A percentile compares a stretch with the other conserved stretches of the same genome.
Evolutionary conservation across 306 rosid genomes (phyloP).

Genomic region (Prunus fruticosa): DNA sequence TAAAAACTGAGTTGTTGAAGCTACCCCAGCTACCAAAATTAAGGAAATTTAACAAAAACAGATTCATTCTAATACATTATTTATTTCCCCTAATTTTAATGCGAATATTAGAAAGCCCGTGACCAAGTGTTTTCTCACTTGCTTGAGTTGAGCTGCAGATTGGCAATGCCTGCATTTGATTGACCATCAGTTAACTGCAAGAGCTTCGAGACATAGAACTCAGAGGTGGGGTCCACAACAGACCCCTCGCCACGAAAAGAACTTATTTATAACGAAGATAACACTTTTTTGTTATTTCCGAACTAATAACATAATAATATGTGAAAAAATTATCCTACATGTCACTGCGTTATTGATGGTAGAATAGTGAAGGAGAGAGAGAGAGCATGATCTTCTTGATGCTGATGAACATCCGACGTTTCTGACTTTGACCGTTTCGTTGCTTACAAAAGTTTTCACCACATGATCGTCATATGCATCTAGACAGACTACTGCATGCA

Average conservation of each 20-base stretch:
- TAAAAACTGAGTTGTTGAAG: too few species aligned
- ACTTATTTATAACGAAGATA: too few species aligned
- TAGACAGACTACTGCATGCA: neutral
- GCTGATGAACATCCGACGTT: neutral
- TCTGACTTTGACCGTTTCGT: slow-evolving; percentile 17
- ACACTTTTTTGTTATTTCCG: fast-evolving
- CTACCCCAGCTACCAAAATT: too few species aligned
- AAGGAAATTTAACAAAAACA: too few species aligned
- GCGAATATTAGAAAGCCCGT: neutral
- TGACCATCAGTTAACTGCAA: neutral
- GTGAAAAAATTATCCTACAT: too few species aligned
- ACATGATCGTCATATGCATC: neutral
- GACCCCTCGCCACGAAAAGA: too few species aligned
- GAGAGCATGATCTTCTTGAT: neutral
- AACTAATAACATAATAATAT: fast-evolving
- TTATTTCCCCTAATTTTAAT: too few species aligned
- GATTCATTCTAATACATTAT: too few species aligned
- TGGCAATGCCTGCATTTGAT: neutral
- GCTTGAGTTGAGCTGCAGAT: neutral
- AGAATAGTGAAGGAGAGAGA: neutral
- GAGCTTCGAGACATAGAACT: too few species aligned
- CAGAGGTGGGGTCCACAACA: too few species aligned
- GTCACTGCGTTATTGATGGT: fast-evolving
- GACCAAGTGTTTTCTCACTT: neutral
- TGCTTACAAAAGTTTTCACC: slow-evolving; percentile 2